Evolutionary conservation across 2,329 filamentous ascomycete species (phyloP).

Genomic region (Cercospora sesami): DNA sequence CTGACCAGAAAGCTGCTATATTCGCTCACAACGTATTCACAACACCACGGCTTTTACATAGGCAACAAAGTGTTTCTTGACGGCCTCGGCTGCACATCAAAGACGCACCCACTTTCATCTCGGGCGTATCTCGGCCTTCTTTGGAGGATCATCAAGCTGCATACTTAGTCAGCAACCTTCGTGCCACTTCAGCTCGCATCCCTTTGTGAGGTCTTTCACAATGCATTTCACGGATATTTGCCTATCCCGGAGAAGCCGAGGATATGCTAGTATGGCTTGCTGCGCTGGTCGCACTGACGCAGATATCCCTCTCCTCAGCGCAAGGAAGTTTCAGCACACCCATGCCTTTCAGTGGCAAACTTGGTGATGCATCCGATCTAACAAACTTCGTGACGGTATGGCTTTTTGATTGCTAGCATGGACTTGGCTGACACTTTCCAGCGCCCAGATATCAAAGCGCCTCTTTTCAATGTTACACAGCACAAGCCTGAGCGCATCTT

Average conservation of each 20-base stretch:
- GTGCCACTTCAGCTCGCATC: constrained; percentile 1
- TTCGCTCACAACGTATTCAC: not conserved
- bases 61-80: not conserved
- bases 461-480: constrained; percentile 22
- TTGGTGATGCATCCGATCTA: constrained; percentile 6
- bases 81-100: not conserved
- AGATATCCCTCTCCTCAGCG: not conserved
- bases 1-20: not conserved
- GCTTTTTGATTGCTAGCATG: not conserved
- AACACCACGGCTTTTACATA: not conserved
- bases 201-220: not conserved
- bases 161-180: constrained; percentile 6
- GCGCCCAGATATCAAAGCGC: constrained; percentile 28
- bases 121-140: not conserved
- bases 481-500: constrained; percentile 15
- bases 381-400: constrained; percentile 7
- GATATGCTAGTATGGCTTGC: not conserved
- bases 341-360: constrained; percentile 2
- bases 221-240: not conserved
- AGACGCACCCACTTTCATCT: not conserved
- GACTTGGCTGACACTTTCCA: not conserved
- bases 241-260: not conserved
- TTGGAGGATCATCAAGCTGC: not conserved
- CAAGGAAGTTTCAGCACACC: not conserved
- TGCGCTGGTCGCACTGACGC: not conserved